Evolutionary conservation across 306 rosid species (phyloP).

Genomic region (Styphnolobium japonicum): DNA sequence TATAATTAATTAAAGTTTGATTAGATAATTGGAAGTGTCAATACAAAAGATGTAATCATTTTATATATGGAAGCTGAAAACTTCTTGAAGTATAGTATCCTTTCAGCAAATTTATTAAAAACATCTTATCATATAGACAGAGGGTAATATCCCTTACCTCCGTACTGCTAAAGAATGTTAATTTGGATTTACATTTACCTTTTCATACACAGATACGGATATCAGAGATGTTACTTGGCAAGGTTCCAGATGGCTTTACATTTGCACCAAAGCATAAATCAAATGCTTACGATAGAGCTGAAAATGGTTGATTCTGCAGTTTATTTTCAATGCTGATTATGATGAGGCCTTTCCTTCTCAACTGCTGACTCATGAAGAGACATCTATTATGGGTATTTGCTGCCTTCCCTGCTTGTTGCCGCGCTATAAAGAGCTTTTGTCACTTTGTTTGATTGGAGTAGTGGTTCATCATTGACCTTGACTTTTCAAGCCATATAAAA

Average conservation of each 20-base stretch:
- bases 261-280: constrained; percentile 95
- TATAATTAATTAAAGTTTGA: not conserved
- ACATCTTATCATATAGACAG: not conserved
- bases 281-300: constrained; percentile 86
- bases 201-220: constrained; percentile 61
- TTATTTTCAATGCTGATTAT: not conserved
- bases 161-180: not conserved
- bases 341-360: not conserved
- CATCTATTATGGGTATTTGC: not conserved
- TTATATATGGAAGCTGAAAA: not conserved
- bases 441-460: not conserved
- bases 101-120: not conserved
- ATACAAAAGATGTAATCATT: too few species aligned
- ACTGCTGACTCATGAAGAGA: not conserved
- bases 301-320: constrained; percentile 59
- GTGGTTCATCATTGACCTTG: constrained; percentile 19
- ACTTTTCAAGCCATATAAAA: not conserved
- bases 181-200: constrained; percentile 4
- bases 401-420: not conserved
- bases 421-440: not conserved
- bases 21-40: too few species aligned
- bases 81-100: not conserved
- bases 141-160: not conserved
- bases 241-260: constrained; percentile 75
- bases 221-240: constrained; percentile 89